phyloP scores from a whole-genome alignment of 768 basidiomycete genomes.

The Termitomyces sp. region DNA sequence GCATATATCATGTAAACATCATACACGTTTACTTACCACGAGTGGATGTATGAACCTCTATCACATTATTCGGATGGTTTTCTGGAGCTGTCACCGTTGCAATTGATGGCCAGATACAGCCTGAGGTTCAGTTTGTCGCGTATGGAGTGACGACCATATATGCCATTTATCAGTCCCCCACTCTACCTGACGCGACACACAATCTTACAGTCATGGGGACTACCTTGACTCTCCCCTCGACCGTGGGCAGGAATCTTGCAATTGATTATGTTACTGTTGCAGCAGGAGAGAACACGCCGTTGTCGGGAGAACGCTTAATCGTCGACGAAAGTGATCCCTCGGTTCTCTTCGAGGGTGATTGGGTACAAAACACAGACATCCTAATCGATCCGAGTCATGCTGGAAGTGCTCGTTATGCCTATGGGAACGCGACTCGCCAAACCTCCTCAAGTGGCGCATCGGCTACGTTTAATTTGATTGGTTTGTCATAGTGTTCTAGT shows the following conservation, averaged over 20 bases:
- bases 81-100: neutral
- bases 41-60: neutral
- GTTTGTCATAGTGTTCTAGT: neutral
- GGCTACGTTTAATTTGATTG: neutral
- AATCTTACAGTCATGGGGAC: neutral
- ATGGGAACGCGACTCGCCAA: neutral
- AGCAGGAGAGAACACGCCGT: neutral
- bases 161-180: neutral
- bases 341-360: neutral
- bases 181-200: neutral
- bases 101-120: neutral
- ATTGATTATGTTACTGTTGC: neutral
- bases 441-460: neutral
- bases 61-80: neutral
- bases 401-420: neutral
- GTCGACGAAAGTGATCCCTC: neutral
- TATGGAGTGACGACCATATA: neutral
- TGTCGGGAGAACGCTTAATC: neutral
- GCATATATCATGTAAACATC: neutral
- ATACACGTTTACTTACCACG: constrained; percentile 7
- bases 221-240: neutral
- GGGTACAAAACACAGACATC: neutral
- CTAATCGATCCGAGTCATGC: neutral
- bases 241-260: neutral
- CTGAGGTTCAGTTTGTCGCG: neutral